phyloP scores from a whole-genome alignment of 2,329 filamentous ascomycete species.

The Thyridium curvatum region DNA sequence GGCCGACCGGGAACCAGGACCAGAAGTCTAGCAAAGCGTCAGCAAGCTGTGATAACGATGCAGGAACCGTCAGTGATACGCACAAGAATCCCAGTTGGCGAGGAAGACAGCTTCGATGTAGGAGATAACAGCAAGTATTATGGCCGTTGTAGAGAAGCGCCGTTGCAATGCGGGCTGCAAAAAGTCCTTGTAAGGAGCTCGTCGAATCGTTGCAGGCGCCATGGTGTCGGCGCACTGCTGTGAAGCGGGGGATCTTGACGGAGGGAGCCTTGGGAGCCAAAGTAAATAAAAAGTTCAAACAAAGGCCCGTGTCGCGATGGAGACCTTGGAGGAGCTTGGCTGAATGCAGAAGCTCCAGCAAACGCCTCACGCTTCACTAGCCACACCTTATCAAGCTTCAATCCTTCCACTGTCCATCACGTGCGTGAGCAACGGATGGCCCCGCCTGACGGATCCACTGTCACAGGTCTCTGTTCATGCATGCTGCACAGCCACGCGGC shows the following conservation, averaged over 20 bases:
- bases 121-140: conserved; percentile 62
- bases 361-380: too few species aligned
- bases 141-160: conserved; percentile 74
- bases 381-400: too few species aligned
- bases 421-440: too few species aligned
- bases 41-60: not conserved
- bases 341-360: too few species aligned
- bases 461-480: too few species aligned
- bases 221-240: conserved; percentile 42
- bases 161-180: conserved; percentile 82
- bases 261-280: too few species aligned
- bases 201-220: conserved; percentile 48
- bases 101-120: conserved; percentile 68
- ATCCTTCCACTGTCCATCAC: too few species aligned
- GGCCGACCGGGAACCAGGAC: conserved; percentile 79
- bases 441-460: too few species aligned
- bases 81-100: conserved; percentile 63
- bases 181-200: conserved; percentile 74
- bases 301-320: too few species aligned
- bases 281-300: too few species aligned
- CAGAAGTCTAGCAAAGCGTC: conserved; percentile 56
- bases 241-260: conserved; percentile 8
- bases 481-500: too few species aligned
- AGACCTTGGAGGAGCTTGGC: too few species aligned
- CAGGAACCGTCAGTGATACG: conserved; percentile 21